Conservation (phyloP, 176 grass and related monocot genomes). For the Aegilops tauschii region DNA sequence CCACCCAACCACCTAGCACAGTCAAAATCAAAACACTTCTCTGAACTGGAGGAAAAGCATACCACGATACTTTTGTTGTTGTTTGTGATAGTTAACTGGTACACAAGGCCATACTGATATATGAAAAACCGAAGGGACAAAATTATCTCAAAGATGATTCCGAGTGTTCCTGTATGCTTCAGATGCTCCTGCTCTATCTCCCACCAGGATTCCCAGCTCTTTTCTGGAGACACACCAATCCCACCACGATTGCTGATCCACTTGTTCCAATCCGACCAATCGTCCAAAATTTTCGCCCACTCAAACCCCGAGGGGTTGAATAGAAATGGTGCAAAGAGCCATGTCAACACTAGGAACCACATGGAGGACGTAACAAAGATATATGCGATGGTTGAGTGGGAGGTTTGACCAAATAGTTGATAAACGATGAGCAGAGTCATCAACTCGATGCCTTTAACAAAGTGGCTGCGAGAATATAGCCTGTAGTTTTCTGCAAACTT, state of each 20-base stretch:
- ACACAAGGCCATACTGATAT: slow-evolving; percentile 95
- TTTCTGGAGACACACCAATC: slow-evolving; percentile 79
- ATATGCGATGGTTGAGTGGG: slow-evolving; percentile 63
- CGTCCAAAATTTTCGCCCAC: slow-evolving; percentile 93
- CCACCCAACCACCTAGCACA: slow-evolving; percentile 15
- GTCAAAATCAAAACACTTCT: slow-evolving; percentile 4
- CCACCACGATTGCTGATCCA: slow-evolving; percentile 92
- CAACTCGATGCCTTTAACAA: slow-evolving; percentile 90
- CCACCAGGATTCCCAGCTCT: slow-evolving; percentile 99
- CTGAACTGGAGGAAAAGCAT: slow-evolving; percentile 29
- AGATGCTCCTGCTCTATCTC: slow-evolving; percentile 86
- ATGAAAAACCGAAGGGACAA: slow-evolving; percentile 79
- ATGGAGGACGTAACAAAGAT: slow-evolving; percentile 74
- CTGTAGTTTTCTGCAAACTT: slow-evolving; percentile 97
- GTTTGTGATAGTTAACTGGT: slow-evolving; percentile 63
- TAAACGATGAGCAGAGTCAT: slow-evolving; percentile 85
- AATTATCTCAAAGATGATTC: slow-evolving; percentile 69
- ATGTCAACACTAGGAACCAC: slow-evolving; percentile 90
- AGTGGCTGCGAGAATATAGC: slow-evolving; percentile 96
- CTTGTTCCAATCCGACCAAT: slow-evolving; percentile 96
- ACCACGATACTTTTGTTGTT: slow-evolving; percentile 78
- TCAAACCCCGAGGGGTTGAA: slow-evolving; percentile 97
- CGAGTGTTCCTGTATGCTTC: slow-evolving; percentile 64
- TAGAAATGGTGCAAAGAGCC: slow-evolving; percentile 89
- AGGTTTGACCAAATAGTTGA: slow-evolving; percentile 76